A percentile compares a stretch with the other conserved stretches of the same genome.
These are phyloP conservation scores for Neoscytalidium dimidiatum DNA, from an alignment of 2,329 filamentous ascomycete species.

Conservation along the genomic window DNA sequence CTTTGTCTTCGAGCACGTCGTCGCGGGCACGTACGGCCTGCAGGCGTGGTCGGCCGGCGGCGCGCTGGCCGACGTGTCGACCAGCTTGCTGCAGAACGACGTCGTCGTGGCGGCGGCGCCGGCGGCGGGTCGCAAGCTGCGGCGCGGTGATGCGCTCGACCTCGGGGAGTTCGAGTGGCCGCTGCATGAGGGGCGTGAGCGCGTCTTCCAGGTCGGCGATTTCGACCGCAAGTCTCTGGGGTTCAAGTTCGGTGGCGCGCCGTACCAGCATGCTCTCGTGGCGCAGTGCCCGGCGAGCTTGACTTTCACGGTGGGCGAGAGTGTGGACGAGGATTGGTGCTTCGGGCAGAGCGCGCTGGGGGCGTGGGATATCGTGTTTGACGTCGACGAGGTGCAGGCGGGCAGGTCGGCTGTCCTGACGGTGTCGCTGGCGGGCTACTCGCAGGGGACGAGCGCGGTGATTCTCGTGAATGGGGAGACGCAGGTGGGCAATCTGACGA, in stretches of 20 bases:
- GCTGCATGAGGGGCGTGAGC: constrained; percentile 28
- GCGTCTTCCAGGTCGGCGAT: constrained; percentile 53
- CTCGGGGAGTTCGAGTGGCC: constrained; percentile 3
- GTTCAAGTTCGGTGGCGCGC: constrained; percentile 47
- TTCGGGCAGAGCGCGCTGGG: constrained; percentile 47
- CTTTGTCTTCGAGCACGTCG: constrained; percentile 49
- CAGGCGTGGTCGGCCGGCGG: constrained; percentile 53
- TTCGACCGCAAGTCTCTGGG: constrained; percentile 51
- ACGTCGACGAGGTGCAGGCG: constrained; percentile 31
- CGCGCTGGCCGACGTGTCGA: constrained; percentile 48
- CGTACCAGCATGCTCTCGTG: constrained; percentile 49
- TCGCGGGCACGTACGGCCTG: constrained; percentile 48
- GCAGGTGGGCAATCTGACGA: constrained; percentile 45
- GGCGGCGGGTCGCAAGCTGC: constrained; percentile 23
- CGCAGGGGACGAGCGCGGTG: constrained; percentile 41
- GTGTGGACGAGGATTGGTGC: constrained; percentile 49
- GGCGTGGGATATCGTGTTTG: constrained; percentile 35
- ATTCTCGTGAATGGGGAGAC: constrained; percentile 44
- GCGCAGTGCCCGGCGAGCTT: constrained; percentile 48
- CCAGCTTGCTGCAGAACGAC: constrained; percentile 45
- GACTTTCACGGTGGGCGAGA: constrained; percentile 46
- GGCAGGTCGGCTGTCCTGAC: constrained; percentile 37
- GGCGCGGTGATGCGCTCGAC: neutral
- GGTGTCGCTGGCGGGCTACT: constrained; percentile 49
- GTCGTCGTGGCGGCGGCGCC: constrained; percentile 37